Base-by-base conservation (phyloP, 2,329 filamentous ascomycete species). In the Talaromyces sp. region DNA sequence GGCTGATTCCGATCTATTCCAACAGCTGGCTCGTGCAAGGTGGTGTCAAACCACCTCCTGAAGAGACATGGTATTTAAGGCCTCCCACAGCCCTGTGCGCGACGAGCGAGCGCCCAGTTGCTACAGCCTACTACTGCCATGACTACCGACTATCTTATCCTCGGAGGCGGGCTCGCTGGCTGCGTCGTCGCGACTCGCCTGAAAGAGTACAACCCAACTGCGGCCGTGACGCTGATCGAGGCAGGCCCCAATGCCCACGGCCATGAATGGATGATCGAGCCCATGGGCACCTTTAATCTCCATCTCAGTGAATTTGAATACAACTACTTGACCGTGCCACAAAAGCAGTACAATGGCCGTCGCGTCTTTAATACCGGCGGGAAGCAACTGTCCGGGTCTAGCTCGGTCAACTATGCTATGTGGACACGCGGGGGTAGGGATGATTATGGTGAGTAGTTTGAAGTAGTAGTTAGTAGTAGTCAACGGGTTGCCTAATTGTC, bases 51-150 rank as follows among this genome's bases (percentile, higher is more conserved):
- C n/a, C n/a, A n/a, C n/a, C n/a, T n/a, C n/a, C n/a, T n/a, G n/a
- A 36, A 36, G 33, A 7, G 33, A 36, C 33, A 36, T 36, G 33
- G 8, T 36, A 36, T 36, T 36, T 36, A 36, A 36, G 33, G 33
- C 12, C 33, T 8, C 8, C 8, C 33, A 23, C 33, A 36, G 33
- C 33, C 33, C 33, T 12, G 12, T 36, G 3, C 33, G 8, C 8
- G 33, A 36, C 33, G 7, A 12, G 33, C 12, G 33, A 36, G 33
- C 33, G 12, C 33, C 33, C 33, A 36, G 12, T 36, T 36, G 33
- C 33, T 8, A 12, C 7, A 36, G 33, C 33, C 7, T 12, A 36
- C 33, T 12, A 73, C 72, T 64, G 23, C 23, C 23, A 23, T 23
- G 23, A 23, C 23, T 23, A 73, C 47, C n/a, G 47, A 51, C 14